Evolutionary conservation across 768 basidiomycete species (phyloP), one percentile per base, ranked within the genome.

Genomic region (Cystoderma amianthinum): DNA sequence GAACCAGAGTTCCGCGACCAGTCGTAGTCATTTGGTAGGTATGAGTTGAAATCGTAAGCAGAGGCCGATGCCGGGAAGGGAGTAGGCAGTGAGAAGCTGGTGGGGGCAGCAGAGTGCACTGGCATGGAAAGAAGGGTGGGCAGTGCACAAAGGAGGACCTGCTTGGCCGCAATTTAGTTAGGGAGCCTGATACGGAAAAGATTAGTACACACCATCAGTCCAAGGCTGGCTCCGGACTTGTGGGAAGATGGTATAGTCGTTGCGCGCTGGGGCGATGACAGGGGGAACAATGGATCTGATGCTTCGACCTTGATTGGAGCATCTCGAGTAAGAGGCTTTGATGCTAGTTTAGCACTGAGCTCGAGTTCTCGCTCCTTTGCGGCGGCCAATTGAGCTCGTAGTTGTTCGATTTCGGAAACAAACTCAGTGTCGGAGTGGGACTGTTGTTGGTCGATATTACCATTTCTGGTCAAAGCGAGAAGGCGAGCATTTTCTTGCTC

Each of bases 401-500:
- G 76, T 46, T 72, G 70, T 51, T 87, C 83, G 47, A 86, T 64
- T 57, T 81, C 78, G 36, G 74, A 75, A 42, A 70, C 53, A 39
- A 80, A 67, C 11, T 68, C 64, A 25, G 63, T 61, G 51, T 58
- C 66, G 43, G 50, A 39, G 38, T 48, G 48, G 36, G 53, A 39
- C 24, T 50, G 48, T 48, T 41, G 48, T 33, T 57, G 23, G 22
- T 42, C 32, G 30, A 55, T 55, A 49, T 54, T 57, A 39, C 65
- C 65, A 32, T 57, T 64, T 55, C 76, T 72, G 44, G 81, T 67
- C 47, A 85, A 63, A 30, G 71, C 70, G 23, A 78, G 69, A 40
- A 92, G 78, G 30, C 81, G 71, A 33, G 76, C 82, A 51, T 89
- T 91, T 58, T 91, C 90, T 58, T 84, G 78, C 63, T 91, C 89